Evolutionary conservation across 1,284 basidiomycete species (phyloP).

Genomic region (Cryptococcus maquisensis): DNA sequence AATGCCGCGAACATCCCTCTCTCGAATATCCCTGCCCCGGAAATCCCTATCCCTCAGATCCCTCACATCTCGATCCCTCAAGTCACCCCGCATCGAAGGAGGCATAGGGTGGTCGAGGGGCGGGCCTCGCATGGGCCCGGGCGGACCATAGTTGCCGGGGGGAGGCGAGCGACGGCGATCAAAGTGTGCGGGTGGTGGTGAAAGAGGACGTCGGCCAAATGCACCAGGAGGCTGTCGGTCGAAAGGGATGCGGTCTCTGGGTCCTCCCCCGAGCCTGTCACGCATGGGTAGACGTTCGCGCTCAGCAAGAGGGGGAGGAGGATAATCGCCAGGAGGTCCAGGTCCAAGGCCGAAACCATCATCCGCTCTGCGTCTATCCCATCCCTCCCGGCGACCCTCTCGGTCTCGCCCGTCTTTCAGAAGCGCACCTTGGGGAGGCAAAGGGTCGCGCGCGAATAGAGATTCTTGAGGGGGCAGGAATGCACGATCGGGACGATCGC

Average conservation of each 20-base stretch:
- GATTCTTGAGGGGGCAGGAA: background rate
- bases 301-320: background rate
- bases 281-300: background rate
- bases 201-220: background rate
- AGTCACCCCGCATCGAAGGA: too few relatives aligned
- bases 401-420: background rate
- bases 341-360: background rate
- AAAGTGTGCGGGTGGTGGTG: background rate
- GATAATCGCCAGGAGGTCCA: background rate
- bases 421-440: background rate
- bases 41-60: too few relatives aligned
- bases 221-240: background rate
- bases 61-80: too few relatives aligned
- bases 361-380: background rate
- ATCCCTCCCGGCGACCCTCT: background rate
- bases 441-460: background rate
- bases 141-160: background rate
- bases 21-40: background rate
- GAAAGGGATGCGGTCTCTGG: background rate
- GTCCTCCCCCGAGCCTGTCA: background rate
- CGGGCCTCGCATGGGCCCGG: background rate
- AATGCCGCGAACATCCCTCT: background rate
- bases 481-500: too few relatives aligned
- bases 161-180: background rate
- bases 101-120: too few relatives aligned